phyloP scores from a whole-genome alignment of 257 asterid species.

The Catharanthus roseus region DNA sequence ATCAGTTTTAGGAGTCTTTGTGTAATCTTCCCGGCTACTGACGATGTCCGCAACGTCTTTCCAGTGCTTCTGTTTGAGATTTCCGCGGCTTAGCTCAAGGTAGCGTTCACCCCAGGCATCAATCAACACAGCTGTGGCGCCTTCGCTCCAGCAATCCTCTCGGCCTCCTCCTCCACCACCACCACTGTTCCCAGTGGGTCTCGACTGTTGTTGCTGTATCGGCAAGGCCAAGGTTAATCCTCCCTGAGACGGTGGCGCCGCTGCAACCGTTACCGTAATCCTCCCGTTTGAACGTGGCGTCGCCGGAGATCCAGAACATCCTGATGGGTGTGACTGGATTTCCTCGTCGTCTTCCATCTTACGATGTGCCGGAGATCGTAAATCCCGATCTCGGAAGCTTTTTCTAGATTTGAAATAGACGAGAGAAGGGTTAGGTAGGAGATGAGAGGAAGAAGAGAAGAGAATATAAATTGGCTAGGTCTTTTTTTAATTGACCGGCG shows the following conservation, averaged over 20 bases:
- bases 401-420: conserved; percentile 6
- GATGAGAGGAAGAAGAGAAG: not conserved
- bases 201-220: conserved; percentile 29
- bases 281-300: conserved; percentile 50
- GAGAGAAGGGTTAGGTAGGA: not conserved
- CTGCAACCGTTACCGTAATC: conserved; percentile 71
- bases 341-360: conserved; percentile 73
- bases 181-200: conserved; percentile 34
- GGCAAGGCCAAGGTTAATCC: conserved; percentile 66
- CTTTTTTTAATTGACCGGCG: conserved; percentile 30
- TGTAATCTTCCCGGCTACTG: conserved; percentile 45
- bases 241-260: conserved; percentile 43
- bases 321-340: conserved; percentile 39
- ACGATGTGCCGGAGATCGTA: not conserved
- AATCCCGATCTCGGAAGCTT: conserved; percentile 18
- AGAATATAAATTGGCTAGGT: conserved; percentile 1
- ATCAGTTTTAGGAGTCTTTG: conserved; percentile 64
- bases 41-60: conserved; percentile 81
- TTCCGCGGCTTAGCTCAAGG: conserved; percentile 76
- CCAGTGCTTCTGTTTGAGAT: conserved; percentile 90
- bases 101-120: conserved; percentile 90
- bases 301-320: conserved; percentile 31
- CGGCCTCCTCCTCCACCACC: conserved; percentile 45
- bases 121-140: conserved; percentile 63
- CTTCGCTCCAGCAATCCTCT: conserved; percentile 98